Conservation (phyloP, 108 stramenopile species). For the Conticribra guillardii region DNA sequence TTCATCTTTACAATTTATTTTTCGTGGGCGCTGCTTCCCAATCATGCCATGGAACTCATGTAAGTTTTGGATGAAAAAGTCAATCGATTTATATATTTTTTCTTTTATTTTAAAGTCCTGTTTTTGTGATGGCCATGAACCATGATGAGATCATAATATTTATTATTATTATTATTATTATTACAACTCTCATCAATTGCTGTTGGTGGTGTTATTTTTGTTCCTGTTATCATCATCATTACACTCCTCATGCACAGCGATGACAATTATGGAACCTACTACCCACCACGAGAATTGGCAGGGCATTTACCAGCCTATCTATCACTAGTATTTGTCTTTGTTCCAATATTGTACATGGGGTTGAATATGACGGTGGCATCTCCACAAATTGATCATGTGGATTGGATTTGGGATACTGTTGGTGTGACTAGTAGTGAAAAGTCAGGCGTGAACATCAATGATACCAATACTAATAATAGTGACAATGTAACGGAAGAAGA, state of each 20-base stretch:
- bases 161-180: too few relatives aligned
- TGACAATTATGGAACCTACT: constrained; percentile 29
- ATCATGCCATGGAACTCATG: constrained; percentile 19
- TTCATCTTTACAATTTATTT: constrained; percentile 26
- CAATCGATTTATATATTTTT: neutral
- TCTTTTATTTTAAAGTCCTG: neutral
- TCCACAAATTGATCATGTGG: constrained; percentile 21
- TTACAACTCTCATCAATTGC: too few relatives aligned
- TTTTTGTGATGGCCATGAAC: neutral
- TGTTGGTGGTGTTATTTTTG: neutral
- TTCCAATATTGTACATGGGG: constrained; percentile 46
- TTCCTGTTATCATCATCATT: neutral
- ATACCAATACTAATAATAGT: too few relatives aligned
- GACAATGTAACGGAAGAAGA: neutral
- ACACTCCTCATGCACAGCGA: constrained; percentile 10
- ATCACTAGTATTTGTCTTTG: constrained; percentile 29
- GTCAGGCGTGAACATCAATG: too few relatives aligned
- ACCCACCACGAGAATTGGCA: constrained; percentile 42
- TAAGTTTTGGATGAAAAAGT: too few relatives aligned
- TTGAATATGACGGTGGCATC: constrained; percentile 35
- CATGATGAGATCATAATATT: neutral
- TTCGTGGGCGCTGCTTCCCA: constrained; percentile 35
- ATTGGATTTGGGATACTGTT: constrained; percentile 42
- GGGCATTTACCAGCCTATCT: constrained; percentile 31
- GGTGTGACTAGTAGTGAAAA: neutral